Base-by-base conservation (phyloP, 192 early-diverging fungal genomes). In the Dispira parvispora region DNA sequence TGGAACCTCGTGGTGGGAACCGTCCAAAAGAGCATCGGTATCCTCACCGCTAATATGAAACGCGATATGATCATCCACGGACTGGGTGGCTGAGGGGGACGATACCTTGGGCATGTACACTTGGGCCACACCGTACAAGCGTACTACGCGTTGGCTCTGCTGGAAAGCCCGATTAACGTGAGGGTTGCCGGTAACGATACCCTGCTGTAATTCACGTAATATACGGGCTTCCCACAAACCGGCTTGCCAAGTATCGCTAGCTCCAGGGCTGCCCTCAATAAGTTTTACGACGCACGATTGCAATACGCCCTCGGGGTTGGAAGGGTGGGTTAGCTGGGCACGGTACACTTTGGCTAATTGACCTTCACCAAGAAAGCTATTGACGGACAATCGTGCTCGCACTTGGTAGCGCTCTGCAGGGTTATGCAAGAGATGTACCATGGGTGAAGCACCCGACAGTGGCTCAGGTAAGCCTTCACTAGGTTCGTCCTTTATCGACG, bases 341-440 rank as follows among this genome's bases (percentile, higher is more conserved):
- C 57, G 57, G 57, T 60, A 60, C 3, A 60, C 57, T 42, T 60
- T 60, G 25, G 57, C 57, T 43, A 60, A 21, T 27, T 43, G 57
- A 3, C 57, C 57, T 16, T 27, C 57, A 4, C 57, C 57, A 11
- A 60, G 57, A 16, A 60, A 43, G 12, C 14, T 21, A 14, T 11
- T 27, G 28, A 43, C 57, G 14, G 57, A 18, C 27, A 60, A n/a
- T 28, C 32, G 32, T 18, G 42, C 16, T 9, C 47, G 47, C 18
- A 49, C 47, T 6, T 38, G 32, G 32, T 38, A 38, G 32, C 32
- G 32, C 32, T 38, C 32, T 38, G 32, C 6, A 6, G 32, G 32
- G 32, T 38, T 38, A 38, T 38, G 32, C 6, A 38, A 38, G 32
- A 38, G 32, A 6, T 38, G 32, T 38, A 38, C 6, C 32, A 38